Evolutionary conservation across 148 eudicot species (phyloP).

Genomic region (Limonium bicolor): DNA sequence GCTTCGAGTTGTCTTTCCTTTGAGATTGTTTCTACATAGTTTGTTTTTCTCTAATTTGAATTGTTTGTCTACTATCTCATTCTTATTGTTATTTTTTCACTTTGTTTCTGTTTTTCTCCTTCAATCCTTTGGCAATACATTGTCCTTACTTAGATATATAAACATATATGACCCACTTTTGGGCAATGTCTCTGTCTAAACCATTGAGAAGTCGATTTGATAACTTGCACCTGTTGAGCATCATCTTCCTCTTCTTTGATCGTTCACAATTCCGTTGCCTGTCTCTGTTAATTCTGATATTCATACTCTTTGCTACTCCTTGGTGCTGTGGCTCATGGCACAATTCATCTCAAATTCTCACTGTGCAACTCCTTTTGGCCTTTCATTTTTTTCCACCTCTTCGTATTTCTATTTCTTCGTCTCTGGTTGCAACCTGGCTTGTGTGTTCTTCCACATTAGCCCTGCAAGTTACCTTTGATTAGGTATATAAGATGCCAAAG

Average conservation of each 20-base stretch:
- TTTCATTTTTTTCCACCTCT: constrained; percentile 41
- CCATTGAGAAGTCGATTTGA: too few relatives aligned
- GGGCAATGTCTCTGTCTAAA: constrained; percentile 22
- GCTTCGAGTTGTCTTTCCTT: neutral
- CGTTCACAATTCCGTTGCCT: constrained; percentile 33
- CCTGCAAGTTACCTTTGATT: constrained; percentile 30
- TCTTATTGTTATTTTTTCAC: neutral
- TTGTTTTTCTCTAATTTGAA: neutral
- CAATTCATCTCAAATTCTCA: constrained; percentile 56
- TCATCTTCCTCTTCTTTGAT: constrained; percentile 32
- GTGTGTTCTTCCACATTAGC: constrained; percentile 60
- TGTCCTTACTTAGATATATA: constrained; percentile 20
- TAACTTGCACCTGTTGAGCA: constrained; percentile 46
- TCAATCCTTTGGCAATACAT: constrained; percentile 20
- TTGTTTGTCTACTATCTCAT: neutral
- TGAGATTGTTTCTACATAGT: neutral
- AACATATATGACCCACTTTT: constrained; percentile 21
- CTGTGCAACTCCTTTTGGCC: constrained; percentile 60
- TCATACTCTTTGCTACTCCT: constrained; percentile 43
- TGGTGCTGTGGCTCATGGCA: constrained; percentile 68
- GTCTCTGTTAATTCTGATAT: constrained; percentile 26
- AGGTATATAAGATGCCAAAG: constrained; percentile 60
- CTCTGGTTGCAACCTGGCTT: constrained; percentile 67
- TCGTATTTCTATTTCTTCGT: constrained; percentile 47
- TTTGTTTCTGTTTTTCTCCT: constrained; percentile 8